Conservation (phyloP, 345 rosid genomes). For the Luvunga scandens region DNA sequence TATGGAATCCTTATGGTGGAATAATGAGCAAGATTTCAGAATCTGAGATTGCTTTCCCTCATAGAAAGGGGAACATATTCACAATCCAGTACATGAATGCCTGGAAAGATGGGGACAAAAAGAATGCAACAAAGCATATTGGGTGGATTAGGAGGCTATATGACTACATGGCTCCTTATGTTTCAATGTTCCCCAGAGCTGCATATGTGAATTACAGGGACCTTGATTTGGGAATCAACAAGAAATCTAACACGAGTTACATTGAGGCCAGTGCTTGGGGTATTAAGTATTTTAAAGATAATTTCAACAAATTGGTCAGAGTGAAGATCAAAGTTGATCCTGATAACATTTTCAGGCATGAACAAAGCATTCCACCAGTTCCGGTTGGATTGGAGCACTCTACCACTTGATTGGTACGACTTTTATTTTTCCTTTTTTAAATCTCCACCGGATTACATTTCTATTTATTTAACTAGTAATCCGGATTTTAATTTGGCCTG, state of each 20-base stretch:
- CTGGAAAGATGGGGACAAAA: conserved; percentile 7
- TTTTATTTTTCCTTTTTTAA: too few relatives aligned
- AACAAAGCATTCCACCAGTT: conserved; percentile 1
- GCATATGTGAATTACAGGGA: background rate
- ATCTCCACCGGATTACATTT: too few relatives aligned
- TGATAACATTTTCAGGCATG: conserved; percentile 1
- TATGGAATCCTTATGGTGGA: background rate
- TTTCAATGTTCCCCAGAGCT: background rate
- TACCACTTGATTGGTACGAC: background rate
- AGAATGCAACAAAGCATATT: conserved; percentile 6
- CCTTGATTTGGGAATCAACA: conserved; percentile 1
- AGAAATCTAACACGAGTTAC: background rate
- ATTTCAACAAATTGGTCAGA: conserved; percentile 11
- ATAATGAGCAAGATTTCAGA: too few relatives aligned
- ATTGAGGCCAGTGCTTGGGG: background rate
- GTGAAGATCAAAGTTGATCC: conserved; percentile 19
- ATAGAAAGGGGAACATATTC: background rate
- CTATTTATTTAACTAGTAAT: too few relatives aligned
- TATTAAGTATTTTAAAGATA: background rate
- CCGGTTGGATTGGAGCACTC: background rate
- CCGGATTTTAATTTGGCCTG: too few relatives aligned
- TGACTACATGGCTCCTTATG: conserved; percentile 10
- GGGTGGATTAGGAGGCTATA: conserved; percentile 12
- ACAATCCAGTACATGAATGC: background rate
- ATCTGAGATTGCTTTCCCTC: background rate